phyloP scores from a whole-genome alignment of 768 basidiomycete genomes.

The Fomitopsis serialis region DNA sequence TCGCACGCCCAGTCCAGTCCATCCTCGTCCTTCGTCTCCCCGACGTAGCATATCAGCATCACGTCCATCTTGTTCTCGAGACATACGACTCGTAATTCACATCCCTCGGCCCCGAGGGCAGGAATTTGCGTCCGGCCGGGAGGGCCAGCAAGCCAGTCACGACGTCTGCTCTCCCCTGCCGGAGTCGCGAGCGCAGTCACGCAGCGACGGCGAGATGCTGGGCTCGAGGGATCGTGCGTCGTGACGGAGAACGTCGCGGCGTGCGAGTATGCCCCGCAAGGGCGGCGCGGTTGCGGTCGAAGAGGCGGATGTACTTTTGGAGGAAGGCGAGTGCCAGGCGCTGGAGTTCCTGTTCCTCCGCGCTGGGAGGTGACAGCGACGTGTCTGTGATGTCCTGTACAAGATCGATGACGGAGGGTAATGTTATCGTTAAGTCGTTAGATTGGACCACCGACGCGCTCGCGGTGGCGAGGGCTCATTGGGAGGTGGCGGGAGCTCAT shows the following conservation, averaged over 20 bases:
- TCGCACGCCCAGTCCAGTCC: conserved; percentile 9
- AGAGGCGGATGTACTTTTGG: conserved; percentile 14
- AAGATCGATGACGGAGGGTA: neutral
- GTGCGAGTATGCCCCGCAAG: conserved; percentile 19
- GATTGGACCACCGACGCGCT: too few relatives aligned
- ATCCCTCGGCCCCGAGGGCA: neutral
- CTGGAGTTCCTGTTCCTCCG: neutral
- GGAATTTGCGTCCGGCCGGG: conserved; percentile 9
- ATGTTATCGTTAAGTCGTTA: too few relatives aligned
- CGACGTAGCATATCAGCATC: conserved; percentile 15
- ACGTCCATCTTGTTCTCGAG: conserved; percentile 6
- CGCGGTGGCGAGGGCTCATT: too few relatives aligned
- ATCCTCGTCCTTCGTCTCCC: neutral
- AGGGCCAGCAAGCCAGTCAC: conserved; percentile 16
- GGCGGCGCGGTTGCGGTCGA: conserved; percentile 14
- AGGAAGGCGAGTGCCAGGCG: neutral
- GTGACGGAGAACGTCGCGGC: conserved; percentile 18
- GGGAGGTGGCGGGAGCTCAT: too few relatives aligned
- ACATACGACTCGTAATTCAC: conserved; percentile 15
- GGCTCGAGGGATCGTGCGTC: neutral
- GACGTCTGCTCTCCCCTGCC: conserved; percentile 13
- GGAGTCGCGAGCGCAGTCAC: neutral
- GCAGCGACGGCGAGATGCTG: neutral
- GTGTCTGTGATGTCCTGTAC: neutral
- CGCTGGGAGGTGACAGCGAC: neutral